Percentiles rank a stretch among this genome's conserved stretches.
Evolutionary conservation across 2,329 filamentous ascomycete species (phyloP).

Genomic region (Fusarium continuum): DNA sequence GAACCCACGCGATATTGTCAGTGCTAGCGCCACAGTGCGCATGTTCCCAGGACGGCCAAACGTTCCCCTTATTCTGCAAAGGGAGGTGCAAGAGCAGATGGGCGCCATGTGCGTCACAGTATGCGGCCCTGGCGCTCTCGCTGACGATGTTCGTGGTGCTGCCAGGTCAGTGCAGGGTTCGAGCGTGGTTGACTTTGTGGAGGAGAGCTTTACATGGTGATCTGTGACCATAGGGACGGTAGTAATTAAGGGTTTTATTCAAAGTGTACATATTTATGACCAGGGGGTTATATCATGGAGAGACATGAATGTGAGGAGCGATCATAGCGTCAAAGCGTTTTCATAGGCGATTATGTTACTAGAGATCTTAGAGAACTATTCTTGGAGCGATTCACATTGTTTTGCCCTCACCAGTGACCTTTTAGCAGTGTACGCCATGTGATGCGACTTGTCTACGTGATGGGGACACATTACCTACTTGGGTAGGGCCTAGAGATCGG

Average conservation of each 20-base stretch:
- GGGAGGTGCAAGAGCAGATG: slow-evolving; percentile 82
- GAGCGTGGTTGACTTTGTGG: slow-evolving; percentile 76
- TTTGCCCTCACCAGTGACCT: background rate
- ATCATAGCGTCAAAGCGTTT: slow-evolving; percentile 29
- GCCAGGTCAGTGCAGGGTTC: slow-evolving; percentile 71
- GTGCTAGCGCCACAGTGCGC: slow-evolving; percentile 80
- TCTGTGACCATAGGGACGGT: background rate
- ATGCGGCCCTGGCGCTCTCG: slow-evolving; percentile 78
- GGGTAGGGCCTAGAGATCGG: no score
- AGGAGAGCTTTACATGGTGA: slow-evolving; percentile 79
- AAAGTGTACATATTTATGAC: slow-evolving; percentile 44
- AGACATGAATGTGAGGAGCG: slow-evolving; percentile 19
- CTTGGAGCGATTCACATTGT: background rate
- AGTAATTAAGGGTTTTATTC: slow-evolving; percentile 37
- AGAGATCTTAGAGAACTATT: slow-evolving; percentile 6
- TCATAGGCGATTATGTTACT: slow-evolving; percentile 28
- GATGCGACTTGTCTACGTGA: no score
- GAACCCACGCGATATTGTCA: slow-evolving; percentile 82
- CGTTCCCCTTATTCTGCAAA: slow-evolving; percentile 78
- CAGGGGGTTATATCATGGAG: slow-evolving; percentile 34
- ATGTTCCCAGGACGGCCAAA: slow-evolving; percentile 93
- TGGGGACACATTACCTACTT: no score
- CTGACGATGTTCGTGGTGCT: slow-evolving; percentile 77
- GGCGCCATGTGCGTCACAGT: slow-evolving; percentile 90
- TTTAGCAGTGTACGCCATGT: background rate